Evolutionary conservation across 106 monocot species (phyloP).

Genomic region (Platanthera zijinensis): DNA sequence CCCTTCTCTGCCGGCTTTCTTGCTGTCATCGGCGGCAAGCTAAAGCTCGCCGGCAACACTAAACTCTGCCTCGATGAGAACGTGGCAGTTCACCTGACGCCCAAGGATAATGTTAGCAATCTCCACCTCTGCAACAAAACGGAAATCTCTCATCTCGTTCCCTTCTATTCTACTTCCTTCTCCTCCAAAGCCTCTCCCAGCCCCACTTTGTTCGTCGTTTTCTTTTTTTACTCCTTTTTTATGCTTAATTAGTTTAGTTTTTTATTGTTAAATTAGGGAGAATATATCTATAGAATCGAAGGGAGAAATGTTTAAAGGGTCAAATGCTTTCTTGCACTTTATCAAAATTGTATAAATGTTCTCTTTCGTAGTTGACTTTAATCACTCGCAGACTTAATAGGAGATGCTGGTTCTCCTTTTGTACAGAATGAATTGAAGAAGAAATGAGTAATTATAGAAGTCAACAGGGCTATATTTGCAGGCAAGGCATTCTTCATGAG

Average conservation of each 20-base stretch:
- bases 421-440: neutral
- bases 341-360: neutral
- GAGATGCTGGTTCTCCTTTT: neutral
- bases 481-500: neutral
- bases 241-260: neutral
- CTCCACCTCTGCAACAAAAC: conserved; percentile 28
- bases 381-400: neutral
- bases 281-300: conserved; percentile 1
- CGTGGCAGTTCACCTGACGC: conserved; percentile 5
- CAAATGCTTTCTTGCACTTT: neutral
- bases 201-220: neutral
- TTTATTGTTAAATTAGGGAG: neutral
- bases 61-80: conserved; percentile 39
- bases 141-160: conserved; percentile 24
- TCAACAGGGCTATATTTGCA: neutral
- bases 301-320: neutral
- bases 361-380: neutral
- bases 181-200: neutral
- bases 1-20: conserved; percentile 63
- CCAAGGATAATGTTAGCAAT: conserved; percentile 4
- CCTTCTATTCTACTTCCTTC: neutral
- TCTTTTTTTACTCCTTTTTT: neutral
- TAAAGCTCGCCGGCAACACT: conserved; percentile 54
- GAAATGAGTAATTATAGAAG: too few species aligned
- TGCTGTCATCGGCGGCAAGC: conserved; percentile 34